Conservation (phyloP, 192 early-diverging fungal genomes). For the Gamsiella multidivaricata region DNA sequence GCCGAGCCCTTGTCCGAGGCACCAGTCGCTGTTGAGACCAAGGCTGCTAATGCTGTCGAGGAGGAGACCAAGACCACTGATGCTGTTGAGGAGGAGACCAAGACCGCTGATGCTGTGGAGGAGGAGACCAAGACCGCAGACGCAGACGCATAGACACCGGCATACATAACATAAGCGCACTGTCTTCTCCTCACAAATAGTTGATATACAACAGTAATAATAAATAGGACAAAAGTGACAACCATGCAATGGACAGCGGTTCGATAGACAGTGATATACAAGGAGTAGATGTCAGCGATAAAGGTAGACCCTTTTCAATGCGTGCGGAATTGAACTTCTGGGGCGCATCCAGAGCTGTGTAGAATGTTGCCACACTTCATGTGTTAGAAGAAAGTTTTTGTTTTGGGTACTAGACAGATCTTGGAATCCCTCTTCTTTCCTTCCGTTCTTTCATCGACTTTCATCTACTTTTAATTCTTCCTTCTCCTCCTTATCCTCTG, state of each 20-base stretch:
- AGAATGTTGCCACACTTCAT: too few species aligned
- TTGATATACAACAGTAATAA: too few species aligned
- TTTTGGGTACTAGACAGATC: too few species aligned
- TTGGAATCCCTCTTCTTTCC: background rate
- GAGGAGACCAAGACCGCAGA: conserved; percentile 5
- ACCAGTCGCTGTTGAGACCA: background rate
- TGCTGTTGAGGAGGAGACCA: background rate
- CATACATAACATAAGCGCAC: background rate
- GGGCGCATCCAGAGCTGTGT: too few species aligned
- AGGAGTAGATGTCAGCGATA: too few species aligned
- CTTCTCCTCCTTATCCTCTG: background rate
- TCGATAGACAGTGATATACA: too few species aligned
- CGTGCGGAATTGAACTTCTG: too few species aligned
- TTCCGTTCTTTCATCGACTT: background rate
- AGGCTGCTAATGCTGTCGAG: conserved; percentile 1
- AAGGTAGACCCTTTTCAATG: too few species aligned
- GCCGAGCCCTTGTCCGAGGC: background rate
- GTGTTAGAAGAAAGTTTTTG: too few species aligned
- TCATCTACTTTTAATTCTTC: background rate
- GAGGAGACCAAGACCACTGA: background rate
- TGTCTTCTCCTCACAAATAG: background rate
- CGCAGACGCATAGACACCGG: conserved; percentile 18
- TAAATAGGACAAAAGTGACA: too few species aligned
- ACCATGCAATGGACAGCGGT: too few species aligned
- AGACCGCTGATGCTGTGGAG: background rate